Base-by-base conservation (phyloP, 1,284 basidiomycete species). In the Jaminaea rosea region DNA sequence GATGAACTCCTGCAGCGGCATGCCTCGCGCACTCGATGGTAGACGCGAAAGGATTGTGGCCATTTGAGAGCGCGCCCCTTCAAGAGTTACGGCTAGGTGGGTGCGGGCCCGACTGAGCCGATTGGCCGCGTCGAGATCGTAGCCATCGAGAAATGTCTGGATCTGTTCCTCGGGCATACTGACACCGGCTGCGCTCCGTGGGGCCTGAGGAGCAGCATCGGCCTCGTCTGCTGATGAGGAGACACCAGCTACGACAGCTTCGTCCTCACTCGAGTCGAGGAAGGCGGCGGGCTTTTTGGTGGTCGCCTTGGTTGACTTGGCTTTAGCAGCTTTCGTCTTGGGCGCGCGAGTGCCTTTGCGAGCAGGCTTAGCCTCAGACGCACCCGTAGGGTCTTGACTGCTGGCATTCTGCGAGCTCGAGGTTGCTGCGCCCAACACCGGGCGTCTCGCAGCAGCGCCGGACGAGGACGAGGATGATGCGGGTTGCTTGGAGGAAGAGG, bases 131-230 rank as follows among this genome's bases (percentile, higher is more conserved):
- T 65, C 60, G 10, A 65, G 34, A 44, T 65, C 63, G 46, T 63
- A 65, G 44, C 58, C 61, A 5, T 57, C 48, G 10, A 65, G 50
- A 28, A 53, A 63, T 5, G 52, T 45, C 31, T 57, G 53, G 19
- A 65, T 55, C 44, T 63, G 63, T 1, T 59, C 59, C 42, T 65
- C 60, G 10, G 63, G 60, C 27, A 65, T 49, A 13, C 32, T 42
- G 19, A 42, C 19, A 7, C 39, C 19, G 4, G 19, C 39, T 13
- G 39, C 39, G 23, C 11, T 13, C 39, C 39, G 39, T 11, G 39
- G n/a, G n/a, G n/a, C n/a, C n/a, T n/a, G n/a, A n/a, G n/a, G 19
- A 21, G 13, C 23, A 13, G 13, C 23, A n/a, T 42, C 39, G 19
- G 19, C 39, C 39, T 42, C 39, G 13, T 42, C 37, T 21, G n/a